These are phyloP conservation scores for Sequoia sempervirens DNA, from an alignment of 75 land plant species.

Conservation along the genomic window DNA sequence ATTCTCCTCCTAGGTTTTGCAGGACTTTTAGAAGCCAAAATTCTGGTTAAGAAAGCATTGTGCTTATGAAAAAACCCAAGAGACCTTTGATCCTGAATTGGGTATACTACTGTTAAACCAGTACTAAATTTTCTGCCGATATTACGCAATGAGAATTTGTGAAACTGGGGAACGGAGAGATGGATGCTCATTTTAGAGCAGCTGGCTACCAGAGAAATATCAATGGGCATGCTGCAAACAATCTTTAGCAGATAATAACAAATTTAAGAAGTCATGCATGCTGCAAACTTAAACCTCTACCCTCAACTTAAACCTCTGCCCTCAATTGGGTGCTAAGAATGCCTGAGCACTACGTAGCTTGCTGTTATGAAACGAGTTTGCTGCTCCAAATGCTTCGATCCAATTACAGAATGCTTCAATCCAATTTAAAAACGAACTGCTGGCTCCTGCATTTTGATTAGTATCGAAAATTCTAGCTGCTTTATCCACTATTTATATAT, in stretches of 20 bases:
- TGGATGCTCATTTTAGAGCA: conserved; percentile 5
- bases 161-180: background rate
- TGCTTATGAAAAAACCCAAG: background rate
- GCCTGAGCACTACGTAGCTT: background rate
- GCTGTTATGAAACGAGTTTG: background rate
- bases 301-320: background rate
- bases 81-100: background rate
- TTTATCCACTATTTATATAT: too few relatives aligned
- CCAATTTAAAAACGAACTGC: background rate
- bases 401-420: background rate
- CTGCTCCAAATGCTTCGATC: background rate
- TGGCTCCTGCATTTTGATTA: background rate
- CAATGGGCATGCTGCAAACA: background rate
- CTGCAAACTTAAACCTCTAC: background rate
- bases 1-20: conserved; percentile 9
- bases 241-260: background rate
- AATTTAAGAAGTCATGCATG: background rate
- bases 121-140: background rate
- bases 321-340: background rate
- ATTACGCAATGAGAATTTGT: background rate
- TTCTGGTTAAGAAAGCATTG: background rate
- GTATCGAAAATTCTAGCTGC: too few relatives aligned
- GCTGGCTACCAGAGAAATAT: background rate
- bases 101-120: background rate
- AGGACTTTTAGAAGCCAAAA: conserved; percentile 1